A percentile compares a stretch with the other conserved stretches of the same genome.
Evolutionary conservation across 768 basidiomycete species (phyloP).

Genomic region (Fistulinella prunicolor): DNA sequence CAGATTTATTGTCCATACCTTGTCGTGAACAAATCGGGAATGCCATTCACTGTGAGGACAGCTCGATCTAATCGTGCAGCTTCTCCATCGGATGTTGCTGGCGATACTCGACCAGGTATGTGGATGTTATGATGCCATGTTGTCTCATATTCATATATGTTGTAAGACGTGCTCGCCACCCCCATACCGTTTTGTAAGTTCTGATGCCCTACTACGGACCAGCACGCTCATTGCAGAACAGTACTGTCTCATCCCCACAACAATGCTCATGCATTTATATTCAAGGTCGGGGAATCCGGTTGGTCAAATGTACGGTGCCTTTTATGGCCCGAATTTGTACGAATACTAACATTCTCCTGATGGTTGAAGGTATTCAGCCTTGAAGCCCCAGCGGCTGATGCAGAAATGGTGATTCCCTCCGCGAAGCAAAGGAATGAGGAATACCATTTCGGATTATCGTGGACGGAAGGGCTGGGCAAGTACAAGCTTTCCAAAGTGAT

Average conservation of each 20-base stretch:
- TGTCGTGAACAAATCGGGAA: slow-evolving; percentile 87
- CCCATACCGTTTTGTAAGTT: slow-evolving; percentile 80
- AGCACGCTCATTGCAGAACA: slow-evolving; percentile 29
- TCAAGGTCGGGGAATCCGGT: slow-evolving; percentile 74
- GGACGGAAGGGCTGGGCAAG: slow-evolving; percentile 93
- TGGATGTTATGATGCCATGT: slow-evolving; percentile 8
- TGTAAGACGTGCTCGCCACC: slow-evolving; percentile 45
- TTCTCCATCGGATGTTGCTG: slow-evolving; percentile 77
- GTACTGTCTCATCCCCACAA: slow-evolving; percentile 85
- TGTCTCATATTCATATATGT: slow-evolving; percentile 10
- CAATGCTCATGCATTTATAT: slow-evolving; percentile 77
- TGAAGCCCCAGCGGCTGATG: slow-evolving; percentile 91
- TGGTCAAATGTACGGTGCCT: slow-evolving; percentile 76
- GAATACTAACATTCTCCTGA: slow-evolving; percentile 5
- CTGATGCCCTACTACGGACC: slow-evolving; percentile 1
- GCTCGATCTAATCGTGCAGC: slow-evolving; percentile 59
- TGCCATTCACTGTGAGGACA: slow-evolving; percentile 75
- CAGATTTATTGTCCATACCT: slow-evolving; percentile 92
- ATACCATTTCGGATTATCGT: slow-evolving; percentile 84
- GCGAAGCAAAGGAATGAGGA: slow-evolving; percentile 60
- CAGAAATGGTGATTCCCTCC: slow-evolving; percentile 70
- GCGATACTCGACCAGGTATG: slow-evolving; percentile 64
- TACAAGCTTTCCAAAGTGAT: slow-evolving; percentile 96
- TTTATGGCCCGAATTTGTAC: background rate
- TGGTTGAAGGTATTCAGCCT: slow-evolving; percentile 68